A percentile compares a stretch with the other conserved stretches of the same genome.
Evolutionary conservation across 208 protist species (phyloP).

Genomic region (Naegleria fowleri): DNA sequence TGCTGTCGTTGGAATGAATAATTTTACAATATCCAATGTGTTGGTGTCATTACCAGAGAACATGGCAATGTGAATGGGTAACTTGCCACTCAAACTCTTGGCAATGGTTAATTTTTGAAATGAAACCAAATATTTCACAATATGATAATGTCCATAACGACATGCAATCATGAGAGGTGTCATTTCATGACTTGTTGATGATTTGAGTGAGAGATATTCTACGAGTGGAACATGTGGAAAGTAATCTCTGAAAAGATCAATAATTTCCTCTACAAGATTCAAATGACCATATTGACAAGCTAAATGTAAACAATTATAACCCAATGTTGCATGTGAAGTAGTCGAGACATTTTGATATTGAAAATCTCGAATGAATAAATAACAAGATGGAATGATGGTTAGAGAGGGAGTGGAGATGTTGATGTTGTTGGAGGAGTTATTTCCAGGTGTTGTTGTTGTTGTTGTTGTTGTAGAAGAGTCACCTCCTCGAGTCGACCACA

Average conservation of each 20-base stretch:
- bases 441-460: too few species aligned
- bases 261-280: not conserved
- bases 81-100: not conserved
- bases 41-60: not conserved
- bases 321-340: not conserved
- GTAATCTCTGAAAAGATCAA: not conserved
- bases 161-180: not conserved
- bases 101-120: not conserved
- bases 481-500: too few species aligned
- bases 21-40: not conserved
- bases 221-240: not conserved
- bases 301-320: not conserved
- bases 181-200: not conserved
- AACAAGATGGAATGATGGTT: too few species aligned
- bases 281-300: not conserved
- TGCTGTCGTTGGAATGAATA: not conserved
- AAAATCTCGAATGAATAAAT: not conserved
- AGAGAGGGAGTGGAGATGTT: too few species aligned
- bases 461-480: too few species aligned
- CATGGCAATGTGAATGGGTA: not conserved
- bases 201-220: not conserved
- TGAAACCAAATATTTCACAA: not conserved
- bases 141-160: not conserved
- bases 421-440: too few species aligned
- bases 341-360: not conserved